Conservation (phyloP, 2,329 filamentous ascomycete species). For the Alternaria sp. region DNA sequence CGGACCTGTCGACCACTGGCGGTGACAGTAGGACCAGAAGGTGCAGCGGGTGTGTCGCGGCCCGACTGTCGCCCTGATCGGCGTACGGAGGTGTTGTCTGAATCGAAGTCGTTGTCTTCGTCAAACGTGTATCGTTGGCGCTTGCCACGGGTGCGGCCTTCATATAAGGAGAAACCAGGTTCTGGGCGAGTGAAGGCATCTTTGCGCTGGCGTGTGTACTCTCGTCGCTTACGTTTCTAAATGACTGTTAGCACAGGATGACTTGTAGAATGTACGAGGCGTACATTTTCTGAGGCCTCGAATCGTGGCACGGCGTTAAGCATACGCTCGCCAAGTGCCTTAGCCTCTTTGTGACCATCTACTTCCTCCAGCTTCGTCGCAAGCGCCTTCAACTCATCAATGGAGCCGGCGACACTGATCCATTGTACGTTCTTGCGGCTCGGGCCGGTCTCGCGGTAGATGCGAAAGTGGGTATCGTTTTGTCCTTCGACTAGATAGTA, state of each 20-base stretch:
- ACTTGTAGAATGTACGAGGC: neutral
- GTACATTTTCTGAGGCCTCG: constrained; percentile 88
- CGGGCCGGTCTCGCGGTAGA: constrained; percentile 93
- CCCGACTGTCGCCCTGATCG: constrained; percentile 73
- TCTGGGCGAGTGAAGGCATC: constrained; percentile 88
- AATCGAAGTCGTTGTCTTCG: constrained; percentile 82
- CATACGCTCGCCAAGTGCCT: constrained; percentile 79
- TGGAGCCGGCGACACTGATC: constrained; percentile 91
- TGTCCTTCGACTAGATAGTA: constrained; percentile 95
- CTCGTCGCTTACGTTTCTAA: constrained; percentile 89
- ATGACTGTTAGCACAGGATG: constrained; percentile 22
- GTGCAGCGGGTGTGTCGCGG: constrained; percentile 75
- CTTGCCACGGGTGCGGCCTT: constrained; percentile 95
- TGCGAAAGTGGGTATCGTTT: constrained; percentile 91
- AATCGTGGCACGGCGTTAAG: constrained; percentile 83
- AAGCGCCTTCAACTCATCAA: constrained; percentile 81
- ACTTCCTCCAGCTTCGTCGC: constrained; percentile 77
- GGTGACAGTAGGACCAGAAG: constrained; percentile 71
- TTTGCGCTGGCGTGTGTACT: constrained; percentile 86
- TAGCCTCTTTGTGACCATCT: constrained; percentile 84
- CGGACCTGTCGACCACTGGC: constrained; percentile 87
- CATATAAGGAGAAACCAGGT: constrained; percentile 90
- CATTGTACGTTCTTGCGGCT: constrained; percentile 79
- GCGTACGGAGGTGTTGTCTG: constrained; percentile 71
- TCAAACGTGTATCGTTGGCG: constrained; percentile 96